Conservation (phyloP, 2,329 filamentous ascomycete species). For the Hypoxylon sp. region DNA sequence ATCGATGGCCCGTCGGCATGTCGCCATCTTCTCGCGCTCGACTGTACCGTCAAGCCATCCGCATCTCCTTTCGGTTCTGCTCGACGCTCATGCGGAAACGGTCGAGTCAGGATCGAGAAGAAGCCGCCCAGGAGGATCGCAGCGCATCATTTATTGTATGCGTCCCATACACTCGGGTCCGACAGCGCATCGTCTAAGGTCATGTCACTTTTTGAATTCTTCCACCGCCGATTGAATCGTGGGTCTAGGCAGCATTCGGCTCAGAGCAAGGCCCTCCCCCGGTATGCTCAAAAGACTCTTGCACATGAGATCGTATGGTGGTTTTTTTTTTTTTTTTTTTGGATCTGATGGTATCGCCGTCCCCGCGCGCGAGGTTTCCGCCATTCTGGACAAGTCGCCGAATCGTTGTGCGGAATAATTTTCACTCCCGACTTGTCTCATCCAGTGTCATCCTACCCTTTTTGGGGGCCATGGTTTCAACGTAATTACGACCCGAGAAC, state of each 20-base stretch:
- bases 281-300: too few relatives aligned
- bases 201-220: slow-evolving; percentile 11
- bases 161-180: slow-evolving; percentile 31
- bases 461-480: slow-evolving; percentile 31
- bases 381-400: slow-evolving; percentile 22
- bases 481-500: slow-evolving; percentile 26
- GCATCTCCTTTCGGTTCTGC: slow-evolving; percentile 33
- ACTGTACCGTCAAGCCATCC: slow-evolving; percentile 27
- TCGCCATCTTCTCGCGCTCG: slow-evolving; percentile 32
- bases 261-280: too few relatives aligned
- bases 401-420: slow-evolving; percentile 18
- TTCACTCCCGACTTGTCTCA: slow-evolving; percentile 23
- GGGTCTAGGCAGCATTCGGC: slow-evolving; percentile 15
- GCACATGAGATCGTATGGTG: too few relatives aligned
- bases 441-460: slow-evolving; percentile 25
- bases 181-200: slow-evolving; percentile 30
- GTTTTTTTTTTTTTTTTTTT: too few relatives aligned
- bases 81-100: slow-evolving; percentile 15
- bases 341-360: slow-evolving; percentile 11
- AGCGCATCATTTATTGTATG: slow-evolving; percentile 30
- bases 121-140: slow-evolving; percentile 22
- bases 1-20: slow-evolving; percentile 34
- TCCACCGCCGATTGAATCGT: too few relatives aligned
- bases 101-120: slow-evolving; percentile 20
- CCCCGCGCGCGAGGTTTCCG: too few relatives aligned